Base-by-base conservation (phyloP, 2,329 filamentous ascomycete genomes). In the Rutstroemia sp. region DNA sequence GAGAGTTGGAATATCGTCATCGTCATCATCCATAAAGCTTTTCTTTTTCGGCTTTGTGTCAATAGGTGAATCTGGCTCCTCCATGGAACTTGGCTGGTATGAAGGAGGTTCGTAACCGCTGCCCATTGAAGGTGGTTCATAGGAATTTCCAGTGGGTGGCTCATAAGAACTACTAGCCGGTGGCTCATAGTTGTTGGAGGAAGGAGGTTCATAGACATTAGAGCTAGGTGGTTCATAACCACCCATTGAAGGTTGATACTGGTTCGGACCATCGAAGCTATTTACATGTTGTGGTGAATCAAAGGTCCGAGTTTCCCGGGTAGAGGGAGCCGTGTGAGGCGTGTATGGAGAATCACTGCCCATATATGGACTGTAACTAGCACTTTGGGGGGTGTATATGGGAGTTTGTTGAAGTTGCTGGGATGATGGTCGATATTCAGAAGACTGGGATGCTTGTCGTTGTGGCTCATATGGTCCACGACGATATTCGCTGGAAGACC, bases 1-100 rank as follows among this genome's bases (percentile, higher is more conserved):
- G 45, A 74, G 61, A 6, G 75, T 74, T 34, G 82, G 75, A 45
- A 88, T 79, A 58, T 88, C 82, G 61, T 86, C 84, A 12, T 91
- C 87, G 27, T 92, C 88, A 61, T 92, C 87, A 66, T 92, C 86
- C 80, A 94, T 88, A 65, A 90, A 85, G 21, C 81, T 91, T 74
- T 88, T 89, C 72, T 88, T 88, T 0, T 34, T 34, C 2, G 79
- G 76, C 63, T 81, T 86, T 52, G 77, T 75, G 6, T 76, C 71
- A 30, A 73, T 62, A 12, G 66, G 65, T 4, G 67, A 69, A 34
- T 70, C 66, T 12, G 61, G 62, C 7, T 79, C 76, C 16, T 78
- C 77, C 18, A 75, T 74, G 18, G 61, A 59, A 34, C 69, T 64
- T 9, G 83, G 78, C 65, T 86, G 79, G 65, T 80, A 86, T 0